These are phyloP conservation scores for Tulasnella sp. DNA, from an alignment of 768 basidiomycete genomes.

Conservation along the genomic window DNA sequence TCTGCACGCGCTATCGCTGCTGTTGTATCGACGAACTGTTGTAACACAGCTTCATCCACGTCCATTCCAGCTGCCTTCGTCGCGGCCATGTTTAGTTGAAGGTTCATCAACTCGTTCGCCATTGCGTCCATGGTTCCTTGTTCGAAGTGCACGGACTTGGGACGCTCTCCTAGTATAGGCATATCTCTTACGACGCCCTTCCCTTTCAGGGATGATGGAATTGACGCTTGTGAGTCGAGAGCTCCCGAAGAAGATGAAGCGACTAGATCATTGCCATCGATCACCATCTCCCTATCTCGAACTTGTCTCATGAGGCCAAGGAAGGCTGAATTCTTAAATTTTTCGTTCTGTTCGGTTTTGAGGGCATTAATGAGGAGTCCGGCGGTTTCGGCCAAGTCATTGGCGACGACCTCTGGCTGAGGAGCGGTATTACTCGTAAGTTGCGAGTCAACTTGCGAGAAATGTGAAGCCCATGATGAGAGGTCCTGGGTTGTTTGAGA, in stretches of 20 bases:
- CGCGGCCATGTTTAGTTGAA: no score
- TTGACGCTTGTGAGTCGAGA: slow-evolving; percentile 12
- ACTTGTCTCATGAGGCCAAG: slow-evolving; percentile 78
- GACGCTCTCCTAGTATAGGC: background rate
- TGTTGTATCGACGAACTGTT: no score
- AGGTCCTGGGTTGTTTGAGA: no score
- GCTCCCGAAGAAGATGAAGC: slow-evolving; percentile 30
- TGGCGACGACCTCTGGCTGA: slow-evolving; percentile 33
- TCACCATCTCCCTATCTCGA: slow-evolving; percentile 64
- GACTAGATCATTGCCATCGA: slow-evolving; percentile 73
- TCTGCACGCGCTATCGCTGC: no score
- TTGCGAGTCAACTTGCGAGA: slow-evolving; percentile 6
- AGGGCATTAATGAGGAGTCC: slow-evolving; percentile 69
- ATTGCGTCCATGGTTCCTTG: background rate
- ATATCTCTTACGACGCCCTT: background rate
- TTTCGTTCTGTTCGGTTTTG: slow-evolving; percentile 63
- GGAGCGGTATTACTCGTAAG: slow-evolving; percentile 17
- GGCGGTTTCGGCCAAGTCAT: slow-evolving; percentile 73
- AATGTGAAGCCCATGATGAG: slow-evolving; percentile 15
- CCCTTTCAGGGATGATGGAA: slow-evolving; percentile 7
- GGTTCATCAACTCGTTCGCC: background rate
- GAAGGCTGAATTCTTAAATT: slow-evolving; percentile 78
- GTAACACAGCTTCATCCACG: no score
- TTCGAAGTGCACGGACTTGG: slow-evolving; percentile 11
- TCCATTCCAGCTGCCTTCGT: no score